Percentiles rank a stretch among this genome's conserved stretches.
phyloP scores from a whole-genome alignment of 1,284 basidiomycete genomes.

The Leccinum holopus region DNA sequence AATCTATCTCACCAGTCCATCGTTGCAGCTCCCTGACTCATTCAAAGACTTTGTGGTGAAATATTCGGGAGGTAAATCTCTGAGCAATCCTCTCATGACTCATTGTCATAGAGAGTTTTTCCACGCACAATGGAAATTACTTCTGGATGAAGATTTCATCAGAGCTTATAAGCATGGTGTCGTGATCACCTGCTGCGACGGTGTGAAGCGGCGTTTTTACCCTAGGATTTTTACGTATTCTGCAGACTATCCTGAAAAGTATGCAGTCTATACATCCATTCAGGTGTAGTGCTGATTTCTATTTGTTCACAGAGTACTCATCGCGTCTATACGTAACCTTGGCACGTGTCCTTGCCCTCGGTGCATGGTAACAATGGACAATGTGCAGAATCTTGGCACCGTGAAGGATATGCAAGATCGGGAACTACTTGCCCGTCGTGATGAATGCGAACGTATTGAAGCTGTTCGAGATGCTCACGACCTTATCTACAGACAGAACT shows the following conservation, averaged over 20 bases:
- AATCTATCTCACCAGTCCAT: neutral
- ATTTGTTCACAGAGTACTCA: no score
- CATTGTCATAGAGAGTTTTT: no score
- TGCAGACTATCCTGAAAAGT: no score
- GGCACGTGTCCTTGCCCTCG: neutral
- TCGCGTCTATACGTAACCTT: neutral
- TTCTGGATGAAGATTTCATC: no score
- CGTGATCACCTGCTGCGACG: no score
- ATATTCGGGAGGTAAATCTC: neutral
- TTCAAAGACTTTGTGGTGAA: neutral
- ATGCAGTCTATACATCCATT: no score
- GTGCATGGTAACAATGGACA: neutral
- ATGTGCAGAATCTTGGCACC: neutral
- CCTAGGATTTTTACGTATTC: no score
- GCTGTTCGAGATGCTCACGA: neutral
- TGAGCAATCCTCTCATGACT: neutral
- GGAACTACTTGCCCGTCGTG: neutral
- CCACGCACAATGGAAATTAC: no score
- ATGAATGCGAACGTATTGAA: neutral
- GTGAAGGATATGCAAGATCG: neutral
- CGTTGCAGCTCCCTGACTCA: neutral
- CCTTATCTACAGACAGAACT: neutral
- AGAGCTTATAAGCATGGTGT: no score
- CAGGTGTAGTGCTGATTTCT: no score
- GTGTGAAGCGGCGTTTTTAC: no score